Percentiles rank a stretch among this genome's conserved stretches.
phyloP scores from a whole-genome alignment of 225 moss, liverwort and hornwort species.

The Bryoerythrophyllum caledonicum region DNA sequence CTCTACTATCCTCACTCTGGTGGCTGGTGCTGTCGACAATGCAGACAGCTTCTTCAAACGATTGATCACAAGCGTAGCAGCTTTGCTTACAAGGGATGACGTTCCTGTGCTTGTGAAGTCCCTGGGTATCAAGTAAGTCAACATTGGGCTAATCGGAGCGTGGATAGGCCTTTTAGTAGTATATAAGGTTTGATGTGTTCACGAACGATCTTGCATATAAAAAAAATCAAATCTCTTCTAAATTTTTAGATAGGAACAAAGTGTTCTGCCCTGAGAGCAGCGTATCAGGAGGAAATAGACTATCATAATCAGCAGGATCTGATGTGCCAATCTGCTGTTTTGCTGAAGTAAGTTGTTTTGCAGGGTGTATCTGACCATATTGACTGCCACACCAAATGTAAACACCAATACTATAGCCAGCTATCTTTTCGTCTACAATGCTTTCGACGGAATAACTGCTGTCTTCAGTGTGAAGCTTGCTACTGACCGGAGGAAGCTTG shows the following conservation, averaged over 20 bases:
- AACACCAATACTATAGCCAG: constrained; percentile 91
- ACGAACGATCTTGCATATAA: background rate
- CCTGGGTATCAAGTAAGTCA: constrained; percentile 74
- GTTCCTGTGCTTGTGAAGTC: constrained; percentile 93
- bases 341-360: constrained; percentile 28
- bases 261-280: background rate
- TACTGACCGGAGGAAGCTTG: constrained; percentile 67
- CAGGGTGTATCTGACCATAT: constrained; percentile 83
- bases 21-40: constrained; percentile 77
- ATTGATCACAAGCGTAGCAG: constrained; percentile 68
- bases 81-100: constrained; percentile 77
- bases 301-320: constrained; percentile 11
- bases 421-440: constrained; percentile 82
- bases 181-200: background rate
- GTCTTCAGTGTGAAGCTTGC: constrained; percentile 74
- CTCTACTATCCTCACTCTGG: constrained; percentile 78
- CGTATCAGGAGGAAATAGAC: background rate
- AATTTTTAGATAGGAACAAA: background rate
- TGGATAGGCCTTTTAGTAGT: constrained; percentile 2
- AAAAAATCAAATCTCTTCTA: background rate
- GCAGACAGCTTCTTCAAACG: constrained; percentile 85
- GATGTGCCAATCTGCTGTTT: constrained; percentile 2
- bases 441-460: constrained; percentile 77
- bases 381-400: constrained; percentile 89
- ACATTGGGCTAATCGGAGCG: constrained; percentile 15